phyloP scores from a whole-genome alignment of 2,329 filamentous ascomycete species.

The Seiridium cupressi region DNA sequence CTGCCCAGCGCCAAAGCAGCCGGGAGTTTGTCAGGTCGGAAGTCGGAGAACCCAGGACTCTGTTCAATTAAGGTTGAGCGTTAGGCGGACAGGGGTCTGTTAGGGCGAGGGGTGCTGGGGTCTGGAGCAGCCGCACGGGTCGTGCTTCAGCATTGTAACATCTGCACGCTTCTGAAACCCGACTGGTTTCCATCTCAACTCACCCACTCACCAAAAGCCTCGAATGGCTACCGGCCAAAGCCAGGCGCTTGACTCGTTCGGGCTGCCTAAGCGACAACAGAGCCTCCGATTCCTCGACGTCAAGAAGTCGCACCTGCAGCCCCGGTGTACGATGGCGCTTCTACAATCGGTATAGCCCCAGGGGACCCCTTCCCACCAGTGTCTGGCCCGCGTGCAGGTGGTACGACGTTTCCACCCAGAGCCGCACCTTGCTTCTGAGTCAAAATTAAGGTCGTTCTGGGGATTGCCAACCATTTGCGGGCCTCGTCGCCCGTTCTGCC shows the following conservation, averaged over 20 bases:
- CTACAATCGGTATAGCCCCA: not conserved
- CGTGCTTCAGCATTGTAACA: slow-evolving; percentile 28
- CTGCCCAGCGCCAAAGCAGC: not conserved
- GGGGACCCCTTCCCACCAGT: not conserved
- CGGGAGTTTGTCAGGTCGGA: not conserved
- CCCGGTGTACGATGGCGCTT: not conserved
- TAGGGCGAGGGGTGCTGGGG: not conserved
- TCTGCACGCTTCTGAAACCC: slow-evolving; percentile 22
- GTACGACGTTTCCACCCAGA: not conserved
- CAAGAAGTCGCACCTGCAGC: not conserved
- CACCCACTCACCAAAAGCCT: not conserved
- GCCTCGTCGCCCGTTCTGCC: not conserved
- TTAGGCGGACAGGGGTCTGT: slow-evolving; percentile 18
- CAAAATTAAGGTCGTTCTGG: not conserved
- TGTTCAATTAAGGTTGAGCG: slow-evolving; percentile 15
- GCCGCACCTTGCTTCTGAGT: not conserved
- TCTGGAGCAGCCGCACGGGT: slow-evolving; percentile 20
- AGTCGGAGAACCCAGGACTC: slow-evolving; percentile 13
- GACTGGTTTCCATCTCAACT: slow-evolving; percentile 21
- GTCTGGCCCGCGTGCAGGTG: not conserved
- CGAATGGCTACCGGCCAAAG: not conserved
- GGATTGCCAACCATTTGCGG: not conserved
- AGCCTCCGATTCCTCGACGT: not conserved
- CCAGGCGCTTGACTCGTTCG: slow-evolving; percentile 1
- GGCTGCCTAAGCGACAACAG: slow-evolving; percentile 3